phyloP scores from a whole-genome alignment of 2,329 filamentous ascomycete species.

The Moelleriella libera region DNA sequence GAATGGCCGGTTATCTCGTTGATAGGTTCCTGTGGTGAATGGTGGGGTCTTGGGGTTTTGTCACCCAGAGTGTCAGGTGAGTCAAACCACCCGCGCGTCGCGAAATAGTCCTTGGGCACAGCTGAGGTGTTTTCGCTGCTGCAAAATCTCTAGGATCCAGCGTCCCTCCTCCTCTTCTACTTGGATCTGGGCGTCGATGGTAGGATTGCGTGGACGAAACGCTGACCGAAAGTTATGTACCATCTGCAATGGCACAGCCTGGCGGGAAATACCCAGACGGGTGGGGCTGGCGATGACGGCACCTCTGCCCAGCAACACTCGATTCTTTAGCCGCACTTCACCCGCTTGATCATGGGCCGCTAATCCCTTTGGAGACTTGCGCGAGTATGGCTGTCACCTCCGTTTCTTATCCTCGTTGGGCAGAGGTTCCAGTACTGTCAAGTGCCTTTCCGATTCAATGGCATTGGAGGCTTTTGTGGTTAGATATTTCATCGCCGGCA shows the following conservation, averaged over 20 bases:
- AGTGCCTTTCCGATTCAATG: too few species aligned
- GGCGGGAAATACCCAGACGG: not conserved
- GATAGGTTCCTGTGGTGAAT: not conserved
- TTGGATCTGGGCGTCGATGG: not conserved
- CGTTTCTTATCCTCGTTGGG: too few species aligned
- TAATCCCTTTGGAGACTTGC: not conserved
- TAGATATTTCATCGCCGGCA: too few species aligned
- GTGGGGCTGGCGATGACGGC: conserved; percentile 16
- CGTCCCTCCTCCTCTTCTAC: too few species aligned
- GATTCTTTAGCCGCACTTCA: conserved; percentile 13
- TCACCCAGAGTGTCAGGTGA: conserved; percentile 1
- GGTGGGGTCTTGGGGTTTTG: conserved; percentile 1
- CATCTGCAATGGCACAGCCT: not conserved
- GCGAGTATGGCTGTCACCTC: too few species aligned
- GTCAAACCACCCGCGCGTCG: not conserved
- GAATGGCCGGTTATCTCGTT: not conserved
- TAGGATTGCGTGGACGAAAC: not conserved
- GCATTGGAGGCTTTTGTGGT: too few species aligned
- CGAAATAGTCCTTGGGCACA: too few species aligned
- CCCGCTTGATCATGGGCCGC: conserved; percentile 17
- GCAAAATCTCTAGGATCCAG: too few species aligned
- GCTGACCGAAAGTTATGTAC: not conserved
- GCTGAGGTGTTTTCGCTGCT: too few species aligned
- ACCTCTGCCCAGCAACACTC: conserved; percentile 6
- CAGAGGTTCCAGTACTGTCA: too few species aligned